Conservation (phyloP, 208 protist species). For the Porcisia hertigi region DNA sequence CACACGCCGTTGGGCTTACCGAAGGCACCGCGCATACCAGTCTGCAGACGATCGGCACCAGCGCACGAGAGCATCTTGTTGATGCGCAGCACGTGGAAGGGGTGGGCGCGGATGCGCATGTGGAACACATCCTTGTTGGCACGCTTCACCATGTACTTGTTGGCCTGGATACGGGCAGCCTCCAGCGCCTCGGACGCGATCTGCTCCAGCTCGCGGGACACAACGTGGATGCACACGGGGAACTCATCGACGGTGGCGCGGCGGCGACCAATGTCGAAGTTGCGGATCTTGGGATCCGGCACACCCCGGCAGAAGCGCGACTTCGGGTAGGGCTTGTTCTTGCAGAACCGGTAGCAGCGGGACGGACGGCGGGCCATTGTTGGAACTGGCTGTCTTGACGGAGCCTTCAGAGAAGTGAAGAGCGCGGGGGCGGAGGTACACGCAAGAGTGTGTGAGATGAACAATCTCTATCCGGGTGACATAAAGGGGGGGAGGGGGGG, state of each 20-base stretch:
- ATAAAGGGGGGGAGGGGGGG: background rate
- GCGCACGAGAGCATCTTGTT: slow-evolving; percentile 99
- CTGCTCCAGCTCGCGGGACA: slow-evolving; percentile 99
- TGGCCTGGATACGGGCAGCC: slow-evolving; percentile 98
- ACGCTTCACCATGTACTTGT: slow-evolving; percentile 99
- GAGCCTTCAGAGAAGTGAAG: slow-evolving; percentile 51
- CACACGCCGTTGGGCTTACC: slow-evolving; percentile 95
- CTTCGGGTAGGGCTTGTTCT: slow-evolving; percentile 86
- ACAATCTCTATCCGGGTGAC: slow-evolving; percentile 29
- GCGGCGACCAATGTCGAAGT: slow-evolving; percentile 98
- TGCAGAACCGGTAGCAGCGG: slow-evolving; percentile 80
- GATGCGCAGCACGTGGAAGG: slow-evolving; percentile 99
- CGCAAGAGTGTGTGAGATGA: slow-evolving; percentile 57
- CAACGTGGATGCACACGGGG: slow-evolving; percentile 97
- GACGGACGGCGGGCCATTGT: slow-evolving; percentile 77
- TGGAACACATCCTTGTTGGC: slow-evolving; percentile 99
- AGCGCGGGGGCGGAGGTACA: slow-evolving; percentile 68
- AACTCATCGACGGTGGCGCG: slow-evolving; percentile 96
- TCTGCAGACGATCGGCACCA: slow-evolving; percentile 99
- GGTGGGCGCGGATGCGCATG: slow-evolving; percentile 98
- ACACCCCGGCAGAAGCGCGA: slow-evolving; percentile 98
- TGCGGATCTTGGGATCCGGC: slow-evolving; percentile 97
- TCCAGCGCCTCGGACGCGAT: slow-evolving; percentile 98
- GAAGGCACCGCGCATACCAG: slow-evolving; percentile 66
- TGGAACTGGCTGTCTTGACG: background rate